Evolutionary conservation across 805 yeast species (phyloP), one percentile per base, ranked within the genome.

Genomic region (Lipomyces lipofer): DNA sequence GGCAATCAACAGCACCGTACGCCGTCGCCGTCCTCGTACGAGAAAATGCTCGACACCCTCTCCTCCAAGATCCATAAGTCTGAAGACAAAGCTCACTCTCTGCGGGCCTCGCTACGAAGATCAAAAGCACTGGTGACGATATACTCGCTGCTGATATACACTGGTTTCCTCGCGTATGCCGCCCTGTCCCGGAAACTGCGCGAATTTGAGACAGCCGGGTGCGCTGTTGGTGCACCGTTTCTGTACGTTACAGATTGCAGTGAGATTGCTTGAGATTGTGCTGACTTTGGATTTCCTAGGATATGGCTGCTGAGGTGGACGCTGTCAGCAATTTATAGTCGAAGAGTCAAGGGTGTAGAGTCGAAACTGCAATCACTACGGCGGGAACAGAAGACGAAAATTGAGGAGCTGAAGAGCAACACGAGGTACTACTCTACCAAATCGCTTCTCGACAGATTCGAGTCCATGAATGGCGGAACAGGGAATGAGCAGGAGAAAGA

Each of bases 351-450:
- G 30, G 58, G 63, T 21, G 57, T 66, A 25, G 66, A 68, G 15
- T 60, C 58, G 29, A 43, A 53, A 24, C 61, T 78, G 43, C 68
- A 70, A 51, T 51, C 56, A 10, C 68, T 83, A 49, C 69, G 72
- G 52, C 73, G 72, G 22, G 68, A 74, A 44, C 88, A 84, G 56
- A 71, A 73, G 51, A 69, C 69, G 24, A 82, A 83, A 66, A 76
- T 86, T 46, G 86, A 84, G 21, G 86, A 83, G 57, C 73, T 86
- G 69, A 87, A 87, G 69, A 74, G 78, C 52, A 76, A 81, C 64
- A 86, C 96, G 13, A 85, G 87, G 60, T 92, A 82, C 68, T 79
- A 85, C 63, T 77, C 84, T 12, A 87, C 96, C 0, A 83, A 82
- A 68, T 82, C 85, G n/a, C 75, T 91, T 43, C 71, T 91, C 42